Evolutionary conservation across 2,329 filamentous ascomycete genomes (phyloP).

Genomic region (Cercospora beticola): DNA sequence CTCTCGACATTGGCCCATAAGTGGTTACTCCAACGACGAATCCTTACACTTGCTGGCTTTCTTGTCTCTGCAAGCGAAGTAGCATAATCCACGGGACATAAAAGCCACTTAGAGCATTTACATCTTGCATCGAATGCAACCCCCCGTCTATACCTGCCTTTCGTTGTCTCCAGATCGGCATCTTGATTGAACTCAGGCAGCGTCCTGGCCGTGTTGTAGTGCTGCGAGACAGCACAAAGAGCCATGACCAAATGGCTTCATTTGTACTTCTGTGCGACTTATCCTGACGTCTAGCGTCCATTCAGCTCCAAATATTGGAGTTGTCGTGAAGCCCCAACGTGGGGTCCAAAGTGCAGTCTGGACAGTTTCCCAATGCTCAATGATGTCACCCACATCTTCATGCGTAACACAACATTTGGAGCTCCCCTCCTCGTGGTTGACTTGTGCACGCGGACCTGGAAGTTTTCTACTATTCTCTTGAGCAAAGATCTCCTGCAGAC

Average conservation of each 20-base stretch:
- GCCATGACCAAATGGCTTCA: neutral
- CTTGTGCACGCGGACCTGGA: neutral
- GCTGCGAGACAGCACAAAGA: too few species aligned
- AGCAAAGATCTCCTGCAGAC: neutral
- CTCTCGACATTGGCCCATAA: too few species aligned
- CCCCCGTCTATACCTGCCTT: too few species aligned
- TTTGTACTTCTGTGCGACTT: neutral
- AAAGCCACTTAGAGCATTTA: too few species aligned
- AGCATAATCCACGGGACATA: too few species aligned
- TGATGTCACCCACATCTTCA: neutral
- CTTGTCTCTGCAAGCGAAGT: too few species aligned
- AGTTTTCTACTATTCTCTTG: neutral
- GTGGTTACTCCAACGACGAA: too few species aligned
- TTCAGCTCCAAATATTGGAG: neutral
- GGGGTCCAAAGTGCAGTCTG: neutral
- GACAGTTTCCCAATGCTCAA: neutral
- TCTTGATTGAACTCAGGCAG: too few species aligned
- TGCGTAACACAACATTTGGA: neutral
- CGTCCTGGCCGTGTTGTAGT: too few species aligned
- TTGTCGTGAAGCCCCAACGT: neutral
- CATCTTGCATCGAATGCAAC: too few species aligned
- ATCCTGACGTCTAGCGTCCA: neutral
- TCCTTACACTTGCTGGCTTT: too few species aligned
- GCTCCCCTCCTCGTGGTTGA: neutral
- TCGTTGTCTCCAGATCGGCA: too few species aligned